These are phyloP conservation scores for Oehlia diaphana DNA, from an alignment of 192 early-diverging fungal genomes.

Conservation along the genomic window DNA sequence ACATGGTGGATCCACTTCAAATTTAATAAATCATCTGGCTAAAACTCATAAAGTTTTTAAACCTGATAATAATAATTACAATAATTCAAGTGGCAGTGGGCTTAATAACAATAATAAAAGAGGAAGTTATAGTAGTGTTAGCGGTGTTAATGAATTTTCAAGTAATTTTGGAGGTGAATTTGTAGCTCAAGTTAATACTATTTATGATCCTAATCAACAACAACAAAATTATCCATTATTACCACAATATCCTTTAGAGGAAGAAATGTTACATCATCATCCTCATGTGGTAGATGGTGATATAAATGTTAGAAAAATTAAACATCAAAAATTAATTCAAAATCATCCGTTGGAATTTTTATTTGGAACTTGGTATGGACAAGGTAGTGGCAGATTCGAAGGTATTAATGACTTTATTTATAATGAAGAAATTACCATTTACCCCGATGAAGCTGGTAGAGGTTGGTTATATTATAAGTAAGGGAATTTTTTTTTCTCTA, in stretches of 20 bases:
- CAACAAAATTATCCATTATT: background rate
- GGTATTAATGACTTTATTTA: conserved; percentile 18
- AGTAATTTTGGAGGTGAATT: conserved; percentile 1
- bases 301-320: background rate
- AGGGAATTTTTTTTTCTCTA: background rate
- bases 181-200: background rate
- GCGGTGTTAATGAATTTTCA: background rate
- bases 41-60: conserved; percentile 7
- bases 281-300: background rate
- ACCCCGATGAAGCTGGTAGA: conserved; percentile 21
- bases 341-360: conserved; percentile 23
- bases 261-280: background rate
- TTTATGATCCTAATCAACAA: background rate
- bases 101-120: background rate
- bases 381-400: conserved; percentile 2
- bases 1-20: conserved; percentile 7
- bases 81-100: background rate
- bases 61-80: background rate
- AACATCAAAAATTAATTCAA: background rate
- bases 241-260: background rate
- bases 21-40: conserved; percentile 11
- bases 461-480: conserved; percentile 25
- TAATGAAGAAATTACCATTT: conserved; percentile 19
- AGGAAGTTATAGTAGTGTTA: background rate
- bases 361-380: conserved; percentile 16